Evolutionary conservation across 2,329 filamentous ascomycete species (phyloP), one percentile per base, ranked within the genome.

Genomic region (Pleoardoris graminearum): DNA sequence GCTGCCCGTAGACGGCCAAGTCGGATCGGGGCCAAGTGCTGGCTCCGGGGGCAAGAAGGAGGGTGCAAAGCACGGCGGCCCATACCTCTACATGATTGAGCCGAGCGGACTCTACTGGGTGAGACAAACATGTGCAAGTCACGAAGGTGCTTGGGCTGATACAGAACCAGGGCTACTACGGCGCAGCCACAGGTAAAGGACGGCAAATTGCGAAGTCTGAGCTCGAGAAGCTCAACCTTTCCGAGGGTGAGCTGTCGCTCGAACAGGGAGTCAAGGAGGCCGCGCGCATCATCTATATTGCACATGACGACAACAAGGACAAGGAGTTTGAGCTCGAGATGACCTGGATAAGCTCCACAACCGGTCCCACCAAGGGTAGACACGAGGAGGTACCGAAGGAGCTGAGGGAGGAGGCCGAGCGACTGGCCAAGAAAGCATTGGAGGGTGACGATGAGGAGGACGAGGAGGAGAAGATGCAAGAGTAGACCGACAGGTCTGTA

Each of bases 291-390:
- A 97, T 99, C 77, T 95, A 97, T 75, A 85, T 96, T 55, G 92
- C 93, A 43, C 94, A 99, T 73, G 94, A 97, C 75, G 94, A 99
- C 76, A 97, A 93, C 82, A 97, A 97, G 80, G 94, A 97, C 79
- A 99, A 99, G 82, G 94, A 97, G 61, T 99, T 97, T 70, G 94
- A 99, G 85, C 82, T 99, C 54, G 94, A 99, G 80, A 95, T 99
- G 91, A 96, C 90, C 54, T 99, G 94, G 94, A 90, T 97, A 75
- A 97, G 91, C 76, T 85, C 83, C 48, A 76, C 86, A 42, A 85
- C 89, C 61, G 93, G 92, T 4, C 91, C 92, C 30, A 97, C 92
- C 58, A 93, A 95, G 79, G 94, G 94, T 58, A 85, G 87, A 67
- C 94, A 99, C 72, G 83, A 93, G 76, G 91, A 96, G 76, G 94